Percentiles rank a stretch among this genome's conserved stretches.
Conservation (phyloP, 2,329 filamentous ascomycete species). For the Neofusicoccum sp. region DNA sequence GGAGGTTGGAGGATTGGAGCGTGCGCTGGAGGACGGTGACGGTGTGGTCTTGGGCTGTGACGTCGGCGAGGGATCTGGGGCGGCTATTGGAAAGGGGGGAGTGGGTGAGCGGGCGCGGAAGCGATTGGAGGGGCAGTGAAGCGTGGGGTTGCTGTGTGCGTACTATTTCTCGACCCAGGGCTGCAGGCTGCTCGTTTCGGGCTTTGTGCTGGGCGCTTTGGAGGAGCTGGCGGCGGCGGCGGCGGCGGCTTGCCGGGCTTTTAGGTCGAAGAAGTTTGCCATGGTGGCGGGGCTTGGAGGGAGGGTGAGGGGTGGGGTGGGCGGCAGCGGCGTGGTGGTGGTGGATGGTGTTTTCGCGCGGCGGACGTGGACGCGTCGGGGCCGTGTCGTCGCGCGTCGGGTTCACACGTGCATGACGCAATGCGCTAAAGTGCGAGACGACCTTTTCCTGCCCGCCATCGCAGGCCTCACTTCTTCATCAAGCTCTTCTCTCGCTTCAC, state of each 20-base stretch:
- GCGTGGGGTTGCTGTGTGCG: slow-evolving; percentile 22
- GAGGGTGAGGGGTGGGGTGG: neutral
- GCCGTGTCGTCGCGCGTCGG: slow-evolving; percentile 10
- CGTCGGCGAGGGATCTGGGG: slow-evolving; percentile 90
- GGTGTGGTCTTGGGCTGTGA: slow-evolving; percentile 96
- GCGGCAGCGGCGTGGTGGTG: neutral
- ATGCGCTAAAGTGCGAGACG: neutral
- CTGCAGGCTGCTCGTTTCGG: slow-evolving; percentile 69
- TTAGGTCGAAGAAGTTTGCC: slow-evolving; percentile 94
- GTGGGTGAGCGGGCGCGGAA: neutral
- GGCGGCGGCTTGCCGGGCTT: slow-evolving; percentile 75
- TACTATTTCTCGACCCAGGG: slow-evolving; percentile 99
- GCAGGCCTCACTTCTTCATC: too few species aligned
- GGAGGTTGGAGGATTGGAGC: slow-evolving; percentile 93
- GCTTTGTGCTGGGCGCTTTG: slow-evolving; percentile 65
- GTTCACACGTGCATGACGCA: slow-evolving; percentile 17
- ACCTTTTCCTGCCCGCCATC: too few species aligned
- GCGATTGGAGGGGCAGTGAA: neutral
- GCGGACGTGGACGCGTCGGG: slow-evolving; percentile 2
- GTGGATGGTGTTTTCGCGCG: slow-evolving; percentile 12
- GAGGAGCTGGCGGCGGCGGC: slow-evolving; percentile 68
- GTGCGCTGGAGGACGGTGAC: slow-evolving; percentile 90
- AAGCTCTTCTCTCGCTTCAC: too few species aligned
- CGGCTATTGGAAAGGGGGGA: slow-evolving; percentile 64
- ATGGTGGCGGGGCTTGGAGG: slow-evolving; percentile 49